These are phyloP conservation scores for Globisporangium spiculum DNA, from an alignment of 352 stramenopile species.

Conservation along the genomic window DNA sequence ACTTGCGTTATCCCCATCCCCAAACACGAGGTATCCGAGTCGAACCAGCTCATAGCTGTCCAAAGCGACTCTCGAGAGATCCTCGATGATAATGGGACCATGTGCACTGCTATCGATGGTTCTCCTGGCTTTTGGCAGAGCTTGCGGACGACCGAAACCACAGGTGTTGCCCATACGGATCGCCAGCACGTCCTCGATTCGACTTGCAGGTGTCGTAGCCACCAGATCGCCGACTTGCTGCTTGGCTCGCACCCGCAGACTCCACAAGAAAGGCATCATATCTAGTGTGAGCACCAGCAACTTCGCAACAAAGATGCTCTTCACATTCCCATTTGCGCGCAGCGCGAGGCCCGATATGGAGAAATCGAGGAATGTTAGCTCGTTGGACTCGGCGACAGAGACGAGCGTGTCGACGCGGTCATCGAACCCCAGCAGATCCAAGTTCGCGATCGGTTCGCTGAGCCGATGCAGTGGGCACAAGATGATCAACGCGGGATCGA, in stretches of 20 bases:
- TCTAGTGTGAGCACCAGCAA: conserved; percentile 1
- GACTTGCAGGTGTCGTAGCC: not conserved
- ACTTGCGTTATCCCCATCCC: not conserved
- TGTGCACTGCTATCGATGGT: not conserved
- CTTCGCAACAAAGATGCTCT: conserved; percentile 17
- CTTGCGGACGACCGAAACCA: not conserved
- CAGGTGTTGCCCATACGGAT: not conserved
- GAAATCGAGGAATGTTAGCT: conserved; percentile 15
- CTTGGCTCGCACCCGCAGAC: not conserved
- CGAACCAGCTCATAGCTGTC: conserved; percentile 21
- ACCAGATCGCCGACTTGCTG: not conserved
- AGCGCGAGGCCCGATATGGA: conserved; percentile 15
- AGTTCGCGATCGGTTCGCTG: not conserved
- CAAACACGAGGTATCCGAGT: conserved; percentile 26
- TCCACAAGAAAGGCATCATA: not conserved
- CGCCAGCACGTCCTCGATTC: not conserved
- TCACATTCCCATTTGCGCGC: conserved; percentile 15
- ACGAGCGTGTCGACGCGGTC: conserved; percentile 9
- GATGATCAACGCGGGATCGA: conserved; percentile 22
- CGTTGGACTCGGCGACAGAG: conserved; percentile 7
- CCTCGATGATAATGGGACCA: not conserved
- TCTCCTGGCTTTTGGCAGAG: not conserved
- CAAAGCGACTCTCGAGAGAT: not conserved
- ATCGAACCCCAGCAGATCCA: not conserved
- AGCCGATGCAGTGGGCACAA: conserved; percentile 19